phyloP scores from a whole-genome alignment of 371 early-diverging fungal genomes.

The Mortierella sp. region DNA sequence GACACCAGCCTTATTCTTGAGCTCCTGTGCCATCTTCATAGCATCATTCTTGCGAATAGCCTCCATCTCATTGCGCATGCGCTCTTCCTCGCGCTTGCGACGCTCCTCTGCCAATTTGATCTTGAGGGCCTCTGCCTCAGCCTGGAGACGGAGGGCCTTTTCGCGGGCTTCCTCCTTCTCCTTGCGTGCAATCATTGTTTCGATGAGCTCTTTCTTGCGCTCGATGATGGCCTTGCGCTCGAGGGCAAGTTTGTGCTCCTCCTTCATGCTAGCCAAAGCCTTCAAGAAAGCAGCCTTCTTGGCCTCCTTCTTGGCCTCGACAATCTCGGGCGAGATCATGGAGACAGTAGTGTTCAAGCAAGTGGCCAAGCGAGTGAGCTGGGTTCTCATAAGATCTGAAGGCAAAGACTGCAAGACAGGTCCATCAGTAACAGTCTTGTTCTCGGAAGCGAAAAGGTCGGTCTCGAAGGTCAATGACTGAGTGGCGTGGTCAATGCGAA shows the following conservation, averaged over 20 bases:
- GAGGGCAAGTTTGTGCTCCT: constrained; percentile 86
- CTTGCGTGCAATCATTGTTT: constrained; percentile 81
- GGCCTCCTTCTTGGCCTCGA: constrained; percentile 72
- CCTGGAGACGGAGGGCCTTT: constrained; percentile 74
- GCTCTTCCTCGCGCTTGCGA: constrained; percentile 87
- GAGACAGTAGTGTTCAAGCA: constrained; percentile 87
- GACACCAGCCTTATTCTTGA: constrained; percentile 85
- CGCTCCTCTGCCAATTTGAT: constrained; percentile 88
- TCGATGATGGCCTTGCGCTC: constrained; percentile 90
- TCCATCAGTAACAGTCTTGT: constrained; percentile 78
- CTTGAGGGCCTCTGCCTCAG: constrained; percentile 91
- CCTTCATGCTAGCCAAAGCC: constrained; percentile 77
- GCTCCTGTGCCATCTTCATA: constrained; percentile 88
- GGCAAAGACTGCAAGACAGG: constrained; percentile 91
- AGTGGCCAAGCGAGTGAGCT: constrained; percentile 81
- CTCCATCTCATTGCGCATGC: constrained; percentile 80
- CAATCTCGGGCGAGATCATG: constrained; percentile 86
- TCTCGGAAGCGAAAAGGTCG: constrained; percentile 81
- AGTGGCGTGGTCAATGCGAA: constrained; percentile 95
- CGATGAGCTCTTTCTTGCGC: constrained; percentile 92
- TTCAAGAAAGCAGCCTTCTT: constrained; percentile 73
- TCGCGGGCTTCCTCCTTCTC: constrained; percentile 87
- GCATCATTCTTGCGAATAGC: constrained; percentile 90
- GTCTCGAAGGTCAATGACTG: constrained; percentile 92
- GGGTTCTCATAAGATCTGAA: constrained; percentile 88